Base-by-base conservation (phyloP, 2,329 filamentous ascomycete genomes). In the Fusarium scirpi region DNA sequence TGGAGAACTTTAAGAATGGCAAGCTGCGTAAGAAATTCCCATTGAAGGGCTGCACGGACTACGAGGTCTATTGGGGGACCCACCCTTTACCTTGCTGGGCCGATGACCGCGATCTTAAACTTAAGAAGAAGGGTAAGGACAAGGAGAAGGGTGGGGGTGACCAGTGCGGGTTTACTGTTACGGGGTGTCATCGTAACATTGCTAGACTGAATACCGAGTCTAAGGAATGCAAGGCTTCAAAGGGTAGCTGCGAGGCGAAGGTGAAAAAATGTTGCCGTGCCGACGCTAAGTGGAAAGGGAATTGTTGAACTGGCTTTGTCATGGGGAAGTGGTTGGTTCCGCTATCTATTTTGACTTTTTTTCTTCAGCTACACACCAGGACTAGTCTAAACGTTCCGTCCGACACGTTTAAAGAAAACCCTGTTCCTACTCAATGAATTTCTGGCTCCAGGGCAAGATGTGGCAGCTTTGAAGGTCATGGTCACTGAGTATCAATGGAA, bases 381-480 rank as follows among this genome's bases (percentile, higher is more conserved):
- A n/a, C 18, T n/a, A n/a, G 34, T n/a, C 3, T 38, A n/a, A n/a
- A 7, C 6, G 6, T n/a, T n/a, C 2, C 4, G 1, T n/a, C 10
- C 34, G 6, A 38, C 3, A 12, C 10, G 34, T 7, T n/a, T n/a
- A 10, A 38, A 2, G 34, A n/a, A n/a, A 6, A n/a, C 1, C 1
- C 34, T n/a, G 16, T 38, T 38, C 18, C 3, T 12, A n/a, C 18
- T 38, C 10, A 12, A n/a, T n/a, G 3, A 7, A 3, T 38, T 10
- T n/a, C 18, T 7, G 4, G 12, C 2, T n/a, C 10, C 18, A 4
- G 10, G 34, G 34, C 5, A n/a, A 38, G 34, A 38, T 38, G 18
- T 7, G 34, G 18, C 11, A 4, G 4, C 8, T 9, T 16, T 18
- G 32, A 9, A 18, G 9, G 16, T 18, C 3, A 18, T 38, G 32